A percentile compares a stretch with the other conserved stretches of the same genome.
These are phyloP conservation scores for Arctostaphylos glauca DNA, from an alignment of 148 eudicot species.

Conservation along the genomic window DNA sequence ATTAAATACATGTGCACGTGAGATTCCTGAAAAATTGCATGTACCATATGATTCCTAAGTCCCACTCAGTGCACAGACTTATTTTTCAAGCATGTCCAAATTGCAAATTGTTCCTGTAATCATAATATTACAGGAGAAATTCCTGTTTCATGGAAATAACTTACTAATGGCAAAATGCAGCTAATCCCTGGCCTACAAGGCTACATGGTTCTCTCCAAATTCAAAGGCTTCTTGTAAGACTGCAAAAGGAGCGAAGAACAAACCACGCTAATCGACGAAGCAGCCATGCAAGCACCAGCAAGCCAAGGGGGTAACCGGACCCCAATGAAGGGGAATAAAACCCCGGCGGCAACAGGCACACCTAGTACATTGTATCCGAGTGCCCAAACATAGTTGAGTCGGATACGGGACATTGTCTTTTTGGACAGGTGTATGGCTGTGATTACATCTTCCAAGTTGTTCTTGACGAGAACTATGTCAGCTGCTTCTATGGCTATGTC, in stretches of 20 bases:
- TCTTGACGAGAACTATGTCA: conserved; percentile 82
- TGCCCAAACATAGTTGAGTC: conserved; percentile 91
- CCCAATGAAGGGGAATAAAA: conserved; percentile 79
- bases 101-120: not conserved
- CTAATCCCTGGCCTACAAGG: not conserved
- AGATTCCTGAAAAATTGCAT: too few species aligned
- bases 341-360: conserved; percentile 89
- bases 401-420: conserved; percentile 76
- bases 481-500: conserved; percentile 98
- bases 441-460: conserved; percentile 85
- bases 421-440: conserved; percentile 90
- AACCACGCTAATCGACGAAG: conserved; percentile 89
- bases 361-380: conserved; percentile 92
- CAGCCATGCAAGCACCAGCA: conserved; percentile 99
- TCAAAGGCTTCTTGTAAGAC: conserved; percentile 83
- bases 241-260: conserved; percentile 91
- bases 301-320: conserved; percentile 95
- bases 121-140: not conserved
- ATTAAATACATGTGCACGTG: too few species aligned
- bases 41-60: not conserved
- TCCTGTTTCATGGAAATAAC: not conserved
- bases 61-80: not conserved
- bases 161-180: not conserved
- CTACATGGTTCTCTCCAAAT: conserved; percentile 1
- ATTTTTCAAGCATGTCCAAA: not conserved